phyloP scores from a whole-genome alignment of 352 stramenopile species.

The Phytophthora citrophthora region DNA sequence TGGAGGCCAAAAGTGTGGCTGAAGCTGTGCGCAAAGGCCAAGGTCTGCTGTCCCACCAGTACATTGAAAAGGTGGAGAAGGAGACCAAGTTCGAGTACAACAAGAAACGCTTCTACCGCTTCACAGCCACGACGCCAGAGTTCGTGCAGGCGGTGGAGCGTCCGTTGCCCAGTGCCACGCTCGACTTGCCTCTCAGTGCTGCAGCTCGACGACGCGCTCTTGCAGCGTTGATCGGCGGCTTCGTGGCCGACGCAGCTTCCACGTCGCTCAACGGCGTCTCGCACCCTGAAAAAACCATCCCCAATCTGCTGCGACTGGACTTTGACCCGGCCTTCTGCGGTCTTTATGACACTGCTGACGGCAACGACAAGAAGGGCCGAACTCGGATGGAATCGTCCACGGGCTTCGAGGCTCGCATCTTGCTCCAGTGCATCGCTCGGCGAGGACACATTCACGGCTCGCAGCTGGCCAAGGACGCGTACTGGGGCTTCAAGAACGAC shows the following conservation, averaged over 20 bases:
- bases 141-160: conserved; percentile 62
- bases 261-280: conserved; percentile 83
- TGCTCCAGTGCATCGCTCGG: conserved; percentile 73
- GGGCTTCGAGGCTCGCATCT: conserved; percentile 77
- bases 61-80: conserved; percentile 85
- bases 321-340: conserved; percentile 85
- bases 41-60: conserved; percentile 63
- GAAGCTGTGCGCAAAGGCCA: conserved; percentile 85
- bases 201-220: conserved; percentile 64
- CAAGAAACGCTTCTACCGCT: conserved; percentile 84
- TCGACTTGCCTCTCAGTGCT: conserved; percentile 72
- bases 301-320: conserved; percentile 71
- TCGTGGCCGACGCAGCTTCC: conserved; percentile 79
- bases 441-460: conserved; percentile 75
- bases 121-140: conserved; percentile 78
- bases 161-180: conserved; percentile 52
- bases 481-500: conserved; percentile 87
- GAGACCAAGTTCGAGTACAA: conserved; percentile 87
- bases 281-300: conserved; percentile 79
- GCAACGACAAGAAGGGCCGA: conserved; percentile 42
- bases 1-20: conserved; percentile 82
- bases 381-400: conserved; percentile 77
- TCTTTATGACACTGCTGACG: conserved; percentile 53
- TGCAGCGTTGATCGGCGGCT: conserved; percentile 74
- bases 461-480: conserved; percentile 80